Evolutionary conservation across 1,139 yeast species (phyloP), one percentile per base, ranked within the genome.

Genomic region (Debaryomyces coudertii): DNA sequence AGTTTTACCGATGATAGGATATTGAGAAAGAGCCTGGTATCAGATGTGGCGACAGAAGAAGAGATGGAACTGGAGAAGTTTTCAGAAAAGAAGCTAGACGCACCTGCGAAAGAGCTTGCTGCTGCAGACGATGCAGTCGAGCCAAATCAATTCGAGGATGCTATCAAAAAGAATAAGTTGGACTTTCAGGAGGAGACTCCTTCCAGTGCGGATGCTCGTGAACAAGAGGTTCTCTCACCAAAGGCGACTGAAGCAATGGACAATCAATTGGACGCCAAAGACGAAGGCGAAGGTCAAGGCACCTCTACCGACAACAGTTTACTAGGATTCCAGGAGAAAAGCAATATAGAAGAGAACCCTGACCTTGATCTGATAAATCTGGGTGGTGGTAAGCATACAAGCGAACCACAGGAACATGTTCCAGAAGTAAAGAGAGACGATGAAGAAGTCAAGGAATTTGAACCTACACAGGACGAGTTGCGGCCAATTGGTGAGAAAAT

Each of bases 351-450:
- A 11, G 15, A 34, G 15, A 12, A 27, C 6, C 27, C 38, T 7
- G 52, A 51, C 18, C 4, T 25, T 25, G 35, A 31, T 31, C 52
- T 54, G 14, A 30, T 45, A 12, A 55, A 57, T 7, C 49, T 55
- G 46, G 43, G 54, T n/a, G 54, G 47, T 16, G 57, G 49, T 36
- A 49, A 52, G 28, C 50, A 50, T 11, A 43, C 50, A 3, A 50
- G 53, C 14, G 53, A 55, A 33, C 40, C 53, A 14, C 57, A 54
- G 41, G 52, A 49, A 33, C 50, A 47, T 28, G 50, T 54, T 15
- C 57, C 60, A 12, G 52, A 48, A n/a, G 35, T 14, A 11, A 8
- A n/a, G n/a, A 23, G 15, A 8, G 43, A 31, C 25, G 28, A 40
- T 23, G 47, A 43, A 22, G 40, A 29, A 5, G 22, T 5, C n/a